These are phyloP conservation scores for Penicillium paxilli DNA, from an alignment of 495 filamentous ascomycete genomes.

Conservation along the genomic window DNA sequence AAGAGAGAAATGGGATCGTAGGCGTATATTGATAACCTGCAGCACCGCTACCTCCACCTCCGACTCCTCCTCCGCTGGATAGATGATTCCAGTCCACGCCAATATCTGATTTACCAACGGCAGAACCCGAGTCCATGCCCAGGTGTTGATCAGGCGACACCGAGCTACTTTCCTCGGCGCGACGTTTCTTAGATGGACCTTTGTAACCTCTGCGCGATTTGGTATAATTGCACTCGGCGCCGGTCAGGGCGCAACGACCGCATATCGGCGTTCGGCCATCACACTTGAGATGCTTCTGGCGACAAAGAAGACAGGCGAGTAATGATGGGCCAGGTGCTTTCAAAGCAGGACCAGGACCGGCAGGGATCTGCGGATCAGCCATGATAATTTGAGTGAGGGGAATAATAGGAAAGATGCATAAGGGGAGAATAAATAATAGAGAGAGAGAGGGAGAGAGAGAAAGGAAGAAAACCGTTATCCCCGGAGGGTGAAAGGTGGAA, in stretches of 20 bases:
- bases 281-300: slow-evolving; percentile 60
- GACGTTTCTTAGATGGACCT: slow-evolving; percentile 48
- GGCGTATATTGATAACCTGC: slow-evolving; percentile 23
- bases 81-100: slow-evolving; percentile 31
- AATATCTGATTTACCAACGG: slow-evolving; percentile 21
- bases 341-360: no score
- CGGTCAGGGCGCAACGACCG: slow-evolving; percentile 37
- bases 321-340: slow-evolving; percentile 37
- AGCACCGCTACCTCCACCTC: neutral
- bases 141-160: slow-evolving; percentile 28
- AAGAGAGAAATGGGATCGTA: slow-evolving; percentile 23
- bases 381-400: no score
- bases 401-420: neutral
- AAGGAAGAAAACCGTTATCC: no score
- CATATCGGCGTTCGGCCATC: slow-evolving; percentile 44
- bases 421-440: no score
- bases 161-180: slow-evolving; percentile 40
- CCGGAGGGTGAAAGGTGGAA: slow-evolving; percentile 1
- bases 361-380: slow-evolving; percentile 20
- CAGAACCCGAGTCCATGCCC: slow-evolving; percentile 26
- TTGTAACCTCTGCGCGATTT: slow-evolving; percentile 51
- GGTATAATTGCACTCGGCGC: slow-evolving; percentile 42
- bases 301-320: slow-evolving; percentile 57
- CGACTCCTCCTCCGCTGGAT: neutral
- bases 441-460: neutral